Evolutionary conservation across 805 yeast species (phyloP).

Genomic region (Lachancea mirantina): DNA sequence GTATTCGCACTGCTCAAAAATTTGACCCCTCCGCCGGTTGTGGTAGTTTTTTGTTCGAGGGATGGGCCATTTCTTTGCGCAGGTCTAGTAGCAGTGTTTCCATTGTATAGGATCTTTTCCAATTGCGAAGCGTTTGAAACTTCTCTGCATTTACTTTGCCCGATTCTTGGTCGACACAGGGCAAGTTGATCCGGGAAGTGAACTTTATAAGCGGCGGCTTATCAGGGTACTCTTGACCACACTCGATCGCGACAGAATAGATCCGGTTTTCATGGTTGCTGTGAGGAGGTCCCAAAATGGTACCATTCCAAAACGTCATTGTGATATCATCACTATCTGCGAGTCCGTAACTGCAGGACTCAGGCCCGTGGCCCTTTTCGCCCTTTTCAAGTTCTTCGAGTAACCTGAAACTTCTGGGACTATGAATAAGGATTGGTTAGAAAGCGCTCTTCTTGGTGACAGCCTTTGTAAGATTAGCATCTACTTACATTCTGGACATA

Average conservation of each 20-base stretch:
- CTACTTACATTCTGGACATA: background rate
- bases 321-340: constrained; percentile 84
- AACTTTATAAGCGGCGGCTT: constrained; percentile 79
- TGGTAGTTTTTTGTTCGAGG: constrained; percentile 71
- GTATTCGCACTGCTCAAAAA: too few relatives aligned
- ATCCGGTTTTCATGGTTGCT: constrained; percentile 87
- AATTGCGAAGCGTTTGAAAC: constrained; percentile 64
- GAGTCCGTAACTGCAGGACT: constrained; percentile 91
- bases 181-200: constrained; percentile 78
- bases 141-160: constrained; percentile 49
- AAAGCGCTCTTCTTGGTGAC: background rate
- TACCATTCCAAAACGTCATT: constrained; percentile 96
- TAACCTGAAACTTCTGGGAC: constrained; percentile 88
- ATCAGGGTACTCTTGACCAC: constrained; percentile 84
- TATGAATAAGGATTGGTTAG: constrained; percentile 6
- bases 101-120: constrained; percentile 91
- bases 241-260: constrained; percentile 71
- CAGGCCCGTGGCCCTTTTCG: constrained; percentile 95
- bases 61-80: constrained; percentile 82
- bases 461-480: too few relatives aligned
- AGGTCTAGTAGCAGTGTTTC: constrained; percentile 86
- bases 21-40: constrained; percentile 91
- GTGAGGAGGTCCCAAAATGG: constrained; percentile 96
- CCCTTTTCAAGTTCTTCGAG: constrained; percentile 97
- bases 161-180: constrained; percentile 67